Base-by-base conservation (phyloP, 768 basidiomycete genomes). In the Kwoniella mangroviensis region DNA sequence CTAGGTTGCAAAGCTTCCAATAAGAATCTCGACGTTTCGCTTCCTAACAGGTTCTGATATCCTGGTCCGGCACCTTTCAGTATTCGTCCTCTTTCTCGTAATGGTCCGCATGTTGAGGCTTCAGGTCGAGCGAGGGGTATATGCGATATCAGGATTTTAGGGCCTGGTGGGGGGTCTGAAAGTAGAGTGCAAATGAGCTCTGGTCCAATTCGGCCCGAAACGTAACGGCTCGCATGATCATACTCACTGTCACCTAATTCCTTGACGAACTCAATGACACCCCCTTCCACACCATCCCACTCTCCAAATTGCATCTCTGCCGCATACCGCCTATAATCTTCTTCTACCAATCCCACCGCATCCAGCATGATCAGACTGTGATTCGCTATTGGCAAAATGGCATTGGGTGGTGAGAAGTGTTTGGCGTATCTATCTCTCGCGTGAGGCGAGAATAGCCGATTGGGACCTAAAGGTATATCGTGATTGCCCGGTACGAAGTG, bases 401-500 rank as follows among this genome's bases (percentile, higher is more conserved):
- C 86, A 77, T 92, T 92, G 59, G 90, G 85, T 24, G 88, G 86
- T 0, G 93, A 93, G 77, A 97, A 98, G 77, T 91, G 87, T 3
- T 87, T 83, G n/a, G 74, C 82, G 77, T 92, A 97, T 40, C 93
- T 89, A 52, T 78, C 83, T 81, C 65, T 87, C 84, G 75, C 86
- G 69, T 64, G 85, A 79, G 67, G 88, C 86, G 79, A 88, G 86
- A 76, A 84, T 61, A 83, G 81, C 3, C 85, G 62, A 19, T 85
- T 85, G 13, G 83, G 76, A 51, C 87, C 87, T 45, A 90, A 84
- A 1, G 89, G 89, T 42, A 91, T 86, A 76, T 98, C 96, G 78
- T 94, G 94, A 79, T 98, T 98, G 6, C 96, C 96, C 2, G 94
- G 90, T 34, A 95, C 86, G 78, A 89, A 91, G 82, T 89, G 90